A percentile compares a stretch with the other conserved stretches of the same genome.
Conservation (phyloP, 2,329 filamentous ascomycete species). For the Calonectria henricotiae region DNA sequence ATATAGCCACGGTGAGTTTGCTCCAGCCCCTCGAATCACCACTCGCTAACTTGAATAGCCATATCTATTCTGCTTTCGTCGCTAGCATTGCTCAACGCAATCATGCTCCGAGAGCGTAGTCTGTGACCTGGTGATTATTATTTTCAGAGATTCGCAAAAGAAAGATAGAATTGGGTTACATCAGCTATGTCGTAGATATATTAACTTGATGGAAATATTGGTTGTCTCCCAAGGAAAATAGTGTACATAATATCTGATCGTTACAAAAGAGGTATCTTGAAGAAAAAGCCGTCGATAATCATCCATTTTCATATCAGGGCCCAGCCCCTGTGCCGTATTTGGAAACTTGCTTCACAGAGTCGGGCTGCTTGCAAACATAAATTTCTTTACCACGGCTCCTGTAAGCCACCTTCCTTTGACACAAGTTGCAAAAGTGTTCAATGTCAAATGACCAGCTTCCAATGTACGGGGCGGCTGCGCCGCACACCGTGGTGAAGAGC, state of each 20-base stretch:
- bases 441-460: slow-evolving; percentile 34
- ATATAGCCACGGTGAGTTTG: slow-evolving; percentile 42
- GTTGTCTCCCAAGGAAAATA: neutral
- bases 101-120: slow-evolving; percentile 23
- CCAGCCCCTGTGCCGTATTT: slow-evolving; percentile 24
- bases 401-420: slow-evolving; percentile 35
- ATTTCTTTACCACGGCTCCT: slow-evolving; percentile 34
- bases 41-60: slow-evolving; percentile 15
- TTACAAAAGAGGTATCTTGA: slow-evolving; percentile 17
- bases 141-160: neutral
- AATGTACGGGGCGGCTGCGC: slow-evolving; percentile 24
- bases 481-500: slow-evolving; percentile 29
- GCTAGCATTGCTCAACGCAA: slow-evolving; percentile 5
- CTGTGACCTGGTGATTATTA: neutral
- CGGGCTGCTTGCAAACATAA: slow-evolving; percentile 35
- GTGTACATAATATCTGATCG: slow-evolving; percentile 13
- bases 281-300: neutral
- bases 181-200: slow-evolving; percentile 5
- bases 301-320: slow-evolving; percentile 12
- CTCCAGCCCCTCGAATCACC: too few species aligned
- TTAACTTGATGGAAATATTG: neutral
- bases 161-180: neutral
- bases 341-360: slow-evolving; percentile 8
- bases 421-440: slow-evolving; percentile 32
- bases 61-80: slow-evolving; percentile 34